These are phyloP conservation scores for Hymenochaete sp. DNA, from an alignment of 1,284 basidiomycete genomes.

Conservation along the genomic window DNA sequence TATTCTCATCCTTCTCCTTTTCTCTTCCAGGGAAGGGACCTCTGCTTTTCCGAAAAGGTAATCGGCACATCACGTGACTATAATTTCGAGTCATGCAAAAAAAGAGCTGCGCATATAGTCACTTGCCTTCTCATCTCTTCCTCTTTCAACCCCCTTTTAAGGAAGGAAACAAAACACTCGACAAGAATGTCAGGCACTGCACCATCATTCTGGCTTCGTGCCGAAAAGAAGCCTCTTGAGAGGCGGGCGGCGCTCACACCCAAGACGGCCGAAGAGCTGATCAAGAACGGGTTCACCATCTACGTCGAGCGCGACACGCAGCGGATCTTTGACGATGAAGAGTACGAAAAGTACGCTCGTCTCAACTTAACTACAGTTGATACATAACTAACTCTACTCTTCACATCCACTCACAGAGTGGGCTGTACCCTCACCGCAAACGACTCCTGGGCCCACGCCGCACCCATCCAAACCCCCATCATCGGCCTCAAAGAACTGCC, in stretches of 20 bases:
- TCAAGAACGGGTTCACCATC: slow-evolving; percentile 89
- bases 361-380: not conserved
- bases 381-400: not conserved
- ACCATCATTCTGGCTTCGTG: slow-evolving; percentile 72
- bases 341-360: slow-evolving; percentile 79
- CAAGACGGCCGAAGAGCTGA: slow-evolving; percentile 82
- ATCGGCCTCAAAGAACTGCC: slow-evolving; percentile 96
- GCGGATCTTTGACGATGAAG: slow-evolving; percentile 90
- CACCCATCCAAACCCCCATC: slow-evolving; percentile 73
- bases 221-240: slow-evolving; percentile 93
- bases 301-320: slow-evolving; percentile 91
- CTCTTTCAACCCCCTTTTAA: too few species aligned
- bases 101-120: too few species aligned
- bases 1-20: too few species aligned
- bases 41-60: too few species aligned
- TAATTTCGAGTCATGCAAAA: too few species aligned
- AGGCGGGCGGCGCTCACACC: slow-evolving; percentile 91
- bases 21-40: too few species aligned
- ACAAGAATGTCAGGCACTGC: too few species aligned
- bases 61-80: too few species aligned
- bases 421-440: slow-evolving; percentile 87
- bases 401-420: slow-evolving; percentile 43
- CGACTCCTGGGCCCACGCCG: slow-evolving; percentile 84
- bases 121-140: too few species aligned
- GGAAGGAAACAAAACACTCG: too few species aligned